phyloP scores from a whole-genome alignment of 169 alveolate genomes.

The Toxoplasma gondii region DNA sequence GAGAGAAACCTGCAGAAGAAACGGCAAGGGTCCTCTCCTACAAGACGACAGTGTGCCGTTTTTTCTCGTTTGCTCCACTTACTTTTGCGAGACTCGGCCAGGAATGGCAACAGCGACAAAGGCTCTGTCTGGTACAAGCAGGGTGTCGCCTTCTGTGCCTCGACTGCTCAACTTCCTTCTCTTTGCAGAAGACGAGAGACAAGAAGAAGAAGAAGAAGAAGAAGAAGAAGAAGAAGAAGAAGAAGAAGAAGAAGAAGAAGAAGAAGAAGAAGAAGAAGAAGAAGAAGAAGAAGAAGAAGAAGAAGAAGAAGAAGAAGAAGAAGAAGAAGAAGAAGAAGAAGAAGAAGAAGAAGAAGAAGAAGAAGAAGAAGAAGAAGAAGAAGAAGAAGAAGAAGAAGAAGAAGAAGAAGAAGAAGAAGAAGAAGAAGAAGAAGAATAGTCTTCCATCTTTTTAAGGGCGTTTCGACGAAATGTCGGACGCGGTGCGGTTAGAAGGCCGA shows the following conservation, averaged over 20 bases:
- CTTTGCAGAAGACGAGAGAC: neutral
- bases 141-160: neutral
- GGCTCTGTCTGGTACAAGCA: neutral
- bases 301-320: neutral
- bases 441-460: no score
- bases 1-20: no score
- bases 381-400: neutral
- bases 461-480: neutral
- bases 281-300: neutral
- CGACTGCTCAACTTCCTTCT: neutral
- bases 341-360: no score
- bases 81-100: neutral
- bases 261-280: neutral
- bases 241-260: neutral
- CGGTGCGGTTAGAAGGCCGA: neutral
- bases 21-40: no score
- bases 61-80: neutral
- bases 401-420: neutral
- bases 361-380: neutral
- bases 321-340: neutral
- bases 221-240: neutral
- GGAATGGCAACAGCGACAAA: conserved; percentile 37
- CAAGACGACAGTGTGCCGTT: no score
- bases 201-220: neutral
- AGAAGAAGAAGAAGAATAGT: neutral